Conservation (phyloP, 2,329 filamentous ascomycete species). For the Graphilbum fragrans region DNA sequence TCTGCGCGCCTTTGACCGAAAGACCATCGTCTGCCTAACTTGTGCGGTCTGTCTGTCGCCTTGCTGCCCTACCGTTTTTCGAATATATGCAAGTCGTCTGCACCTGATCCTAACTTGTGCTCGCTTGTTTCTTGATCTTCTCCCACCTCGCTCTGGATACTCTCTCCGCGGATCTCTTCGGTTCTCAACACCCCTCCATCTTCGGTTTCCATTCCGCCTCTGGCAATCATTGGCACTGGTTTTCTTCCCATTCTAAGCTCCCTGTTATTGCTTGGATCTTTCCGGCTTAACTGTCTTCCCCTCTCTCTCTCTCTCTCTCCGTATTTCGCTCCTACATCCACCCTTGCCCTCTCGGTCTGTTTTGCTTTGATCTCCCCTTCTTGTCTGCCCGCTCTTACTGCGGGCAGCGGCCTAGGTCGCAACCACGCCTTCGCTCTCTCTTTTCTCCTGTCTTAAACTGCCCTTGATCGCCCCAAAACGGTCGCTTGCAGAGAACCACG, state of each 20-base stretch:
- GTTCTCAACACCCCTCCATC: too few relatives aligned
- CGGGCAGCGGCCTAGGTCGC: constrained; percentile 1
- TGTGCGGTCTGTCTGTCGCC: too few relatives aligned
- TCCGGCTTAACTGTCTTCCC: too few relatives aligned
- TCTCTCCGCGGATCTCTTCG: background rate
- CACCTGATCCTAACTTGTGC: background rate
- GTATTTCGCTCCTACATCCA: background rate
- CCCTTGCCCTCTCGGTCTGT: too few relatives aligned
- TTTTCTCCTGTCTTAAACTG: constrained; percentile 2
- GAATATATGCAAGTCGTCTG: too few relatives aligned
- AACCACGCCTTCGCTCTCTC: constrained; percentile 4
- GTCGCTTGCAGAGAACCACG: background rate
- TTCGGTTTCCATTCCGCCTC: too few relatives aligned
- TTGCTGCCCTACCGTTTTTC: too few relatives aligned
- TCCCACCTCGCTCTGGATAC: too few relatives aligned
- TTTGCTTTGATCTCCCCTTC: too few relatives aligned
- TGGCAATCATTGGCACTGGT: too few relatives aligned
- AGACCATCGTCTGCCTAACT: background rate
- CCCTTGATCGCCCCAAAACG: background rate
- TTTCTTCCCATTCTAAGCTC: too few relatives aligned
- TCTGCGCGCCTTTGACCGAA: background rate
- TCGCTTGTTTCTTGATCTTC: background rate
- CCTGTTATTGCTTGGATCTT: too few relatives aligned
- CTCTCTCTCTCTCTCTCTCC: background rate
- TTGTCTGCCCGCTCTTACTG: background rate